These are phyloP conservation scores for Phytophthora palmivora DNA, from an alignment of 352 stramenopile genomes.

Conservation along the genomic window DNA sequence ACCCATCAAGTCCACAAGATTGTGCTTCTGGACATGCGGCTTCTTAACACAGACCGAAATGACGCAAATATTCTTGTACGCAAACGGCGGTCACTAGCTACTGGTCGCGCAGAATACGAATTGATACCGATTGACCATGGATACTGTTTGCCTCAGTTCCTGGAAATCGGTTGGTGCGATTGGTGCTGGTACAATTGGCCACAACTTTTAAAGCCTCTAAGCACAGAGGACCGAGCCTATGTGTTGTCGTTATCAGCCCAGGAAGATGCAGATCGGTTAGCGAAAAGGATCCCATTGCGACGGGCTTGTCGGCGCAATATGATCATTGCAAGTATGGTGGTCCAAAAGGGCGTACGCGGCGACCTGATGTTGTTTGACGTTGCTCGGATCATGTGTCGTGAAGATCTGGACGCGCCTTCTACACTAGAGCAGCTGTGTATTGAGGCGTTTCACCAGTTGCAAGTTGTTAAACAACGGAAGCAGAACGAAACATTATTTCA, in stretches of 20 bases:
- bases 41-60: conserved; percentile 98
- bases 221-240: conserved; percentile 64
- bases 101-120: conserved; percentile 81
- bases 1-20: conserved; percentile 98
- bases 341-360: conserved; percentile 78
- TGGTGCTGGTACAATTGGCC: conserved; percentile 99
- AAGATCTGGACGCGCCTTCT: conserved; percentile 81
- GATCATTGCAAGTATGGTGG: conserved; percentile 78
- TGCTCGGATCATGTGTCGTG: conserved; percentile 84
- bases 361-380: conserved; percentile 76
- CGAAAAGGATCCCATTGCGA: conserved; percentile 79
- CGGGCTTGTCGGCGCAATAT: conserved; percentile 80
- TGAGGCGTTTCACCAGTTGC: conserved; percentile 71
- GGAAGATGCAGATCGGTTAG: conserved; percentile 61
- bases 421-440: conserved; percentile 69
- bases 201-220: conserved; percentile 85
- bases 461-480: conserved; percentile 42
- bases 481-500: conserved; percentile 31
- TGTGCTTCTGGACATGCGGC: conserved; percentile 97
- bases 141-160: conserved; percentile 96
- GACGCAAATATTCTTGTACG: conserved; percentile 97
- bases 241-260: conserved; percentile 64
- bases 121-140: conserved; percentile 99
- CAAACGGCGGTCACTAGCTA: conserved; percentile 63
- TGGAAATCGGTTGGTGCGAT: conserved; percentile 98